Evolutionary conservation across 73 alveolate genomes (phyloP).

Genomic region (Paramecium sexaurelia): DNA sequence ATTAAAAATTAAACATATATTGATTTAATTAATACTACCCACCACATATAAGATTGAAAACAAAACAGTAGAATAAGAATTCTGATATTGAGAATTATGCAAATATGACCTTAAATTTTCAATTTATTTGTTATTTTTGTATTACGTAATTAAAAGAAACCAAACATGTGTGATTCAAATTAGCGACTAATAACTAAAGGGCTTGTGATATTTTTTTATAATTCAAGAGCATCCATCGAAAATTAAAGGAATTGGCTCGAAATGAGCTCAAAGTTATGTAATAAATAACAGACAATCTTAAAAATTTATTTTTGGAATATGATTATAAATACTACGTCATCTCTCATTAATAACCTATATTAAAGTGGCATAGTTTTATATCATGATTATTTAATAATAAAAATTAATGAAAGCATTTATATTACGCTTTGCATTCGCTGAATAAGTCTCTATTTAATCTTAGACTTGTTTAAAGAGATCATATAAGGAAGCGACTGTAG

Average conservation of each 20-base stretch:
- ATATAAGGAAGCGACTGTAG: conserved; percentile 3
- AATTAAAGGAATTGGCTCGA: no score
- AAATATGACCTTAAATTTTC: neutral
- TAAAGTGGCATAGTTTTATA: neutral
- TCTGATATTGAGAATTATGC: neutral
- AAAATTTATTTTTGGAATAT: neutral
- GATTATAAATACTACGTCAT: conserved; percentile 20
- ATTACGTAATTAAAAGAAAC: neutral
- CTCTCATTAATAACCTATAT: neutral
- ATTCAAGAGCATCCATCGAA: neutral
- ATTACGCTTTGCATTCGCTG: conserved; percentile 5
- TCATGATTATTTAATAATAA: conserved; percentile 13
- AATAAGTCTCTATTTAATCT: neutral
- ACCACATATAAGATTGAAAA: no score
- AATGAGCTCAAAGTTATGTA: neutral
- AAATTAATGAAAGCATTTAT: conserved; percentile 23
- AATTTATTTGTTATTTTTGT: neutral
- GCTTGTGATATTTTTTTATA: neutral
- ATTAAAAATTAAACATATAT: no score
- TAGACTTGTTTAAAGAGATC: neutral
- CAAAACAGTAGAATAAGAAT: neutral
- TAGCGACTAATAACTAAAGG: neutral
- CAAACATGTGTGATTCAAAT: neutral
- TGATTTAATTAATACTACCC: no score
- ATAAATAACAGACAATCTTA: neutral